These are phyloP conservation scores for Pseudopithomyces chartarum DNA, from an alignment of 2,329 filamentous ascomycete genomes.

Conservation along the genomic window DNA sequence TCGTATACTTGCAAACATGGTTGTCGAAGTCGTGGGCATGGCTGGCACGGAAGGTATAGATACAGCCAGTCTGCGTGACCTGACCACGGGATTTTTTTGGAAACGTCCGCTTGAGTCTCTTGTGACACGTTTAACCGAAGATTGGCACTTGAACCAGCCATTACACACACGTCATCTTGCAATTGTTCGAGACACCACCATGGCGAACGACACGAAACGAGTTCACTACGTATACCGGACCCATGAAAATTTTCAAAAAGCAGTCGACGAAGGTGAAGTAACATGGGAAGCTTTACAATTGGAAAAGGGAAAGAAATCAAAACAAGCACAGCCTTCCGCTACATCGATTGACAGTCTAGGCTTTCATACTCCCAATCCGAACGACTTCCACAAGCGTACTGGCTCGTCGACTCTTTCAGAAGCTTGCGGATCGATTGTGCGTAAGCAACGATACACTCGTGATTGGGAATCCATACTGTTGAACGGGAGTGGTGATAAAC, in stretches of 20 bases:
- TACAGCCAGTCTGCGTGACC: slow-evolving; percentile 48
- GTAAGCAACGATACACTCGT: slow-evolving; percentile 20
- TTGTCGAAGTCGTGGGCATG: slow-evolving; percentile 55
- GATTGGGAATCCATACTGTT: slow-evolving; percentile 33
- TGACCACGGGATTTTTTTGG: slow-evolving; percentile 57
- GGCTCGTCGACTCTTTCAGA: slow-evolving; percentile 35
- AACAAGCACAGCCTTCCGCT: slow-evolving; percentile 1
- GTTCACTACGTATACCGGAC: slow-evolving; percentile 62
- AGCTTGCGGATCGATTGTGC: slow-evolving; percentile 25
- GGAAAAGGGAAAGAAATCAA: slow-evolving; percentile 32
- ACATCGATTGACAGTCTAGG: slow-evolving; percentile 35
- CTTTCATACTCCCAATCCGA: slow-evolving; percentile 24
- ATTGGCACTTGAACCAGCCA: slow-evolving; percentile 64
- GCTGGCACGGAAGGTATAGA: slow-evolving; percentile 57
- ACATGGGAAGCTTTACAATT: slow-evolving; percentile 59
- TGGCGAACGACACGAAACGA: slow-evolving; percentile 50
- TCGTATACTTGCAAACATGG: slow-evolving; percentile 55
- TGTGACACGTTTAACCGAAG: slow-evolving; percentile 58
- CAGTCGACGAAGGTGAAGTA: slow-evolving; percentile 56
- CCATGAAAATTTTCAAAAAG: slow-evolving; percentile 56
- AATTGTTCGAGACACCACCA: slow-evolving; percentile 59
- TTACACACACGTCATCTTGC: slow-evolving; percentile 61
- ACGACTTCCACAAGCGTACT: slow-evolving; percentile 24
- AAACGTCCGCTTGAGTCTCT: slow-evolving; percentile 60
- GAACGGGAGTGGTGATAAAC: slow-evolving; percentile 17